Base-by-base conservation (phyloP, 164 flowering plant species). In the Vitis amurensis region DNA sequence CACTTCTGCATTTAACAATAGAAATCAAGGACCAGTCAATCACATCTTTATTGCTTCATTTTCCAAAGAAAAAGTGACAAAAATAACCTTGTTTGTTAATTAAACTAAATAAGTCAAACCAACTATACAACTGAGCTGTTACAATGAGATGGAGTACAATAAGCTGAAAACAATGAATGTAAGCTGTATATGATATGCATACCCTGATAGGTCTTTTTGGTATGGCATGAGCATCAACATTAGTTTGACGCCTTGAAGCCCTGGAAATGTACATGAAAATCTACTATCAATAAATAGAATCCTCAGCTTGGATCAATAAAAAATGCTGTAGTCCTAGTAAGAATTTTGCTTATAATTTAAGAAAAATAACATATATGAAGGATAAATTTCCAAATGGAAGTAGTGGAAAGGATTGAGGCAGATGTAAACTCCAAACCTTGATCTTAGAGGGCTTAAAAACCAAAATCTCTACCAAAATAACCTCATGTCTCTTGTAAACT, bases 131-230 rank as follows among this genome's bases (percentile, higher is more conserved):
- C 44, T 2, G 30, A 51, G 14, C 5, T 6, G 29, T 50, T 30
- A 13, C 57, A 53, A 55, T 53, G 19, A 29, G 27, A 12, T 23
- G 17, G 19, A 58, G 48, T 53, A 47, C 49, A 19, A 2, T 8
- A 27, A 62, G 63, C 2, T n/a, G 12, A 62, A 64, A 69, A 7
- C 6, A 56, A 48, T 56, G 30, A 2, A 15, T 1, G 19, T 7
- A 17, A 12, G 12, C n/a, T n/a, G 9, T 8, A 48, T 30, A 51
- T 57, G 15, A 64, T 37, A 63, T 30, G 10, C 69, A 49, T 75
- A 88, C 96, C 83, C 64, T 82, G 29, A 74, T 50, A 67, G 88
- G 77, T 77, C 77, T 86, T 71, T 79, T 79, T 64, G 80, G 60
- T 52, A 71, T 48, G 50, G 72, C 66, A 74, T 56, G 73, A 58